Base-by-base conservation (phyloP, 1,284 basidiomycete species). In the Ganoderma sp. region DNA sequence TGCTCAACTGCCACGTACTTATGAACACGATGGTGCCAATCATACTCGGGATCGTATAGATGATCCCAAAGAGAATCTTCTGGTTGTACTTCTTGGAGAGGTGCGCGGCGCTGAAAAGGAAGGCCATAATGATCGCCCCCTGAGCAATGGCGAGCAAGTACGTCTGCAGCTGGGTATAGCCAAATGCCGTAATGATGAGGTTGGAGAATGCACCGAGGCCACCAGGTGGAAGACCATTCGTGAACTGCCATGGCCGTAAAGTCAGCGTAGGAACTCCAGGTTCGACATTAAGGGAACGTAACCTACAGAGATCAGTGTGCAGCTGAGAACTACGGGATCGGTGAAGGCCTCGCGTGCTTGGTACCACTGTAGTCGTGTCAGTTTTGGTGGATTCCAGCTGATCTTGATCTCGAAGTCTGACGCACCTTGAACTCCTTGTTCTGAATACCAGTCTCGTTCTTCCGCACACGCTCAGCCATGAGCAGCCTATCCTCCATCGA, bases 401-500 rank as follows among this genome's bases (percentile, higher is more conserved):
- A 28, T 28, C 25, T 1, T 12, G 5, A 5, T 10, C 7, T 1
- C 19, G 15, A 15, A 6, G 15, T 56, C 10, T 22, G 3, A 41
- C 69, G 32, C 63, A 81, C 79, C 78, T 88, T 88, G 78, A 86
- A 88, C 63, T 81, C 78, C 69, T 80, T 83, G 75, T 87, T 87
- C 75, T 87, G 85, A 41, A 87, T 82, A 14, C 86, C 86, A 9
- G 84, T 85, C 65, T 86, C 81, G 74, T 88, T 88, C 72, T 83
- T 81, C 56, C 85, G 77, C 10, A 88, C 85, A n/a, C 86, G 81
- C 74, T 87, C 84, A 28, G 85, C 82, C 61, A 88, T 84, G 22
- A 87, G 81, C n/a, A 84, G 71, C 41, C 84, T 79, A 71, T 88
- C 85, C 67, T 85, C 82, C 28, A 79, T 76, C 37, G 81, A 81